phyloP scores from a whole-genome alignment of 2,329 filamentous ascomycete species.

The Xylaria sp. region DNA sequence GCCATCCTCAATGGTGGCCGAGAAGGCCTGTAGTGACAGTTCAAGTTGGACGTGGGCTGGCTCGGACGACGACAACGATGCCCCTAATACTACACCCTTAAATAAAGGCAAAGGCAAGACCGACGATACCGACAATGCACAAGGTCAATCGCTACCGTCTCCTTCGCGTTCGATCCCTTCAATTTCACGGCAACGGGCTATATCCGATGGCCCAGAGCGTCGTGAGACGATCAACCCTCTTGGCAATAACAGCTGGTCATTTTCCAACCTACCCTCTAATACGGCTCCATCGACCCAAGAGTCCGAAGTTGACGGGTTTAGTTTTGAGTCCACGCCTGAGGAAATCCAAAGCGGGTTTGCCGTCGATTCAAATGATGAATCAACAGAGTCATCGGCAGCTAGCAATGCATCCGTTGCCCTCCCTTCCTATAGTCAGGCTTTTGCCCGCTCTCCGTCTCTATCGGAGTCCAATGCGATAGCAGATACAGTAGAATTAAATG shows the following conservation, averaged over 20 bases:
- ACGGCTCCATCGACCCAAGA: slow-evolving; percentile 5
- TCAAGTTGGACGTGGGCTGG: slow-evolving; percentile 49
- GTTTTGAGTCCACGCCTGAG: neutral
- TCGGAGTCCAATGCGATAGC: neutral
- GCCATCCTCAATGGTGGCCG: slow-evolving; percentile 37
- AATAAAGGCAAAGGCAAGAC: slow-evolving; percentile 44
- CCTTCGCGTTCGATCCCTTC: slow-evolving; percentile 22
- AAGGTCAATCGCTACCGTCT: slow-evolving; percentile 20
- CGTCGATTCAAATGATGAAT: slow-evolving; percentile 3
- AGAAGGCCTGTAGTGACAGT: slow-evolving; percentile 42
- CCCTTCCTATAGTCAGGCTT: neutral
- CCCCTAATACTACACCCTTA: slow-evolving; percentile 17
- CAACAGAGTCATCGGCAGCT: slow-evolving; percentile 11
- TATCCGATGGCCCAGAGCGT: slow-evolving; percentile 66
- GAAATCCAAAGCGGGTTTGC: neutral
- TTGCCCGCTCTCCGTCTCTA: slow-evolving; percentile 15
- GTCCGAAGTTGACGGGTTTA: neutral
- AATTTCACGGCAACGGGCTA: slow-evolving; percentile 59
- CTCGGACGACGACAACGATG: slow-evolving; percentile 41
- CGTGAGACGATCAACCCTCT: slow-evolving; percentile 61
- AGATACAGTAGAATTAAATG: neutral
- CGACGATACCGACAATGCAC: neutral
- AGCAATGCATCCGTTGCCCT: slow-evolving; percentile 3
- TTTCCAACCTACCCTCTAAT: slow-evolving; percentile 50
- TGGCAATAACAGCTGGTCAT: slow-evolving; percentile 71